Percentiles rank a stretch among this genome's conserved stretches.
These are phyloP conservation scores for Monosporascus sp. DNA, from an alignment of 2,329 filamentous ascomycete genomes.

Conservation along the genomic window DNA sequence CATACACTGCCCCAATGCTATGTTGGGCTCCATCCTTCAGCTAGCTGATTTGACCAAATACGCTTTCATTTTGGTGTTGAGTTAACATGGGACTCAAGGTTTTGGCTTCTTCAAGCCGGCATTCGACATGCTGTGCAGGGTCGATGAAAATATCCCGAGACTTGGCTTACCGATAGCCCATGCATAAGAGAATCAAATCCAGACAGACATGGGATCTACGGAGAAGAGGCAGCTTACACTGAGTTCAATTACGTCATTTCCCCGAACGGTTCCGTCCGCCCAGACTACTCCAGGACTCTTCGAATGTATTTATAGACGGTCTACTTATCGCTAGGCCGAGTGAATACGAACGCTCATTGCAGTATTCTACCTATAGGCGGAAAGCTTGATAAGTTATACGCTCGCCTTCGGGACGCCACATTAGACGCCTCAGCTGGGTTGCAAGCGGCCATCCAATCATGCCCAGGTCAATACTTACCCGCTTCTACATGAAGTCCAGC, in stretches of 20 bases:
- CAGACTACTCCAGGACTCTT: neutral
- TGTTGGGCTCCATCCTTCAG: too few species aligned
- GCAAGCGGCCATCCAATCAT: neutral
- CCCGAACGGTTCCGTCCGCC: neutral
- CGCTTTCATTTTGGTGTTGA: too few species aligned
- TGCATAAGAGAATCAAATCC: neutral
- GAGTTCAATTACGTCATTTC: neutral
- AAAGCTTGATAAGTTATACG: neutral
- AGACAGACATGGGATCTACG: neutral
- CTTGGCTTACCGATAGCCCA: neutral
- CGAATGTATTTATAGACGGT: neutral
- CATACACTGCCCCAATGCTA: too few species aligned
- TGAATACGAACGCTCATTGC: neutral
- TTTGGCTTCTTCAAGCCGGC: too few species aligned
- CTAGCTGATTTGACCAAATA: too few species aligned
- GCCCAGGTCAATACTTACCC: neutral
- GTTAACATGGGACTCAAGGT: too few species aligned
- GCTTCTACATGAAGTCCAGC: neutral
- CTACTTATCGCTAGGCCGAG: neutral
- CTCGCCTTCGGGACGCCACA: slow-evolving; percentile 5
- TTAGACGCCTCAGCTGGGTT: neutral
- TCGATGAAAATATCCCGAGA: neutral
- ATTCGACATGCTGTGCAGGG: too few species aligned
- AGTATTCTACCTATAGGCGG: neutral
- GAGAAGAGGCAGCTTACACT: neutral